Evolutionary conservation across 2,329 filamentous ascomycete species (phyloP), one percentile per base, ranked within the genome.

Genomic region (Cladosporium sphaerospermum): DNA sequence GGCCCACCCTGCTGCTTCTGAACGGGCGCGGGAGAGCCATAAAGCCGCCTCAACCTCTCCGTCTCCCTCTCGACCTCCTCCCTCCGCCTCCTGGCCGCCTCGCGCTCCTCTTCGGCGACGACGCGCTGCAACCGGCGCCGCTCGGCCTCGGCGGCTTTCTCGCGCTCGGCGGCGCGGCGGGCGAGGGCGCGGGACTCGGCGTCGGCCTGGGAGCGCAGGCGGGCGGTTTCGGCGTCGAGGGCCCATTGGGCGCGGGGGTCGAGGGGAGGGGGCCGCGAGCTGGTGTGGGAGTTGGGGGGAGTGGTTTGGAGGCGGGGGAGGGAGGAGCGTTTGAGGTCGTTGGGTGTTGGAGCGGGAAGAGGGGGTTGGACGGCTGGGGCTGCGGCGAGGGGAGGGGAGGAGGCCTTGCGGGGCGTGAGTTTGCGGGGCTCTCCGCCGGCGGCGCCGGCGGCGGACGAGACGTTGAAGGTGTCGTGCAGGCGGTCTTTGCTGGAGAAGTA

Each of bases 381-480:
- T 11, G 18, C 16, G 2, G 48, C 14, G 2, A 57, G 57, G 44
- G 57, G 58, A n/a, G 59, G 58, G 54, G 61, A 62, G 28, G 56
- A 62, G 43, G 63, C 58, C 45, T 60, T 65, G 14, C 61, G 52
- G 16, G 56, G 53, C 14, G 56, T 56, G 36, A 63, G 60, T 53
- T 62, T 67, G 46, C 59, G 62, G 37, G 59, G 65, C 23, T 28
- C 23, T 28, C 23, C 23, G 23, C 3, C 23, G 23, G 23, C 23
- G 23, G 2, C 16, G 5, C 59, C 4, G 61, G 71, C 45, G 3
- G 69, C 58, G 46, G 80, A 78, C 9, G 76, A 72, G 36, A 90
- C 77, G 67, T 96, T 93, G 73, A 96, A 97, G 4, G 83, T 77
- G 61, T 95, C 88, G 14, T 80, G 79, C 52, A 83, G 80, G 4